phyloP scores from a whole-genome alignment of 1,284 basidiomycete species.

The Takashimella tepidaria region DNA sequence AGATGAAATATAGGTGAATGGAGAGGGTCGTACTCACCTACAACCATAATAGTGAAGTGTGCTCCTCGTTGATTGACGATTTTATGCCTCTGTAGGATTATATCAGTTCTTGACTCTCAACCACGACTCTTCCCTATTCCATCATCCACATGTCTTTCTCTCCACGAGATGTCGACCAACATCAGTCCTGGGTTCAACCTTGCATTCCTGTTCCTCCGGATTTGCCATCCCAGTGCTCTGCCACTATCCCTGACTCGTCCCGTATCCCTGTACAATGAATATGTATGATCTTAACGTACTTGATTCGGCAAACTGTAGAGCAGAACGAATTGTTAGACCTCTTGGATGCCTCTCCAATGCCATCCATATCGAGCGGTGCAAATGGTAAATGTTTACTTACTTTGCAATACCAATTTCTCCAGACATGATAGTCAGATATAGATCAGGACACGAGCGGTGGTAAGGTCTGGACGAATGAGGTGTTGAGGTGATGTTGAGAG shows the following conservation, averaged over 20 bases:
- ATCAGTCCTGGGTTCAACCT: no score
- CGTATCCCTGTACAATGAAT: no score
- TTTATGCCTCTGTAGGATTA: constrained; percentile 75
- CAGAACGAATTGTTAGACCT: no score
- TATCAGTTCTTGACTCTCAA: constrained; percentile 12
- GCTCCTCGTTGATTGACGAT: constrained; percentile 94
- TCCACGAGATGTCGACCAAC: no score
- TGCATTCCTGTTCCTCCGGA: no score
- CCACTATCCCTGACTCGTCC: no score
- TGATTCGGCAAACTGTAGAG: constrained; percentile 94
- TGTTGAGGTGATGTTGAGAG: not conserved
- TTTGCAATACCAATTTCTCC: constrained; percentile 50
- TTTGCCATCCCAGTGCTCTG: no score
- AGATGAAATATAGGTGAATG: constrained; percentile 1
- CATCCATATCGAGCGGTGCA: no score
- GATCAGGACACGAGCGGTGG: not conserved
- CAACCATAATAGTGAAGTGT: constrained; percentile 95
- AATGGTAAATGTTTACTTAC: constrained; percentile 39
- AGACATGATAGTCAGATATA: constrained; percentile 31
- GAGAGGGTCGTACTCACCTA: constrained; percentile 18
- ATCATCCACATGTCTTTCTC: no score
- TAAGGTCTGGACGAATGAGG: not conserved
- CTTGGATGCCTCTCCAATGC: no score
- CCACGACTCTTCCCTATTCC: not conserved
- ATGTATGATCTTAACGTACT: no score